phyloP scores from a whole-genome alignment of 768 basidiomycete genomes.

The Collybia mongolica region DNA sequence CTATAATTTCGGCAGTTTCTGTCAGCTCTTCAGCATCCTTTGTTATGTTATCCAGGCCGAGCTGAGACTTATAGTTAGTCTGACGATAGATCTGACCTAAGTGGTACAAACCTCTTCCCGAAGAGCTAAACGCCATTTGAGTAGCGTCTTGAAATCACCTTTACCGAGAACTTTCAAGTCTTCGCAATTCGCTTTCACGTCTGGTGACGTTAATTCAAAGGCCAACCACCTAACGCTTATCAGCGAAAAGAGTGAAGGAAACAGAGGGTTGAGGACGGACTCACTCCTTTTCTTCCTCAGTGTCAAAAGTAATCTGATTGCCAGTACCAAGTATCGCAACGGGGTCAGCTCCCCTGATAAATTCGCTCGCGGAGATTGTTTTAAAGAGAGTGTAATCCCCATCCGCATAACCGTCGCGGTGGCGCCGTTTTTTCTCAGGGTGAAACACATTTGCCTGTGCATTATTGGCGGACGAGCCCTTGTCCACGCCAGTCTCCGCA shows the following conservation, averaged over 20 bases:
- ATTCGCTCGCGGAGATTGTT: slow-evolving; percentile 64
- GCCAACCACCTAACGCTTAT: slow-evolving; percentile 61
- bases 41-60: slow-evolving; percentile 82
- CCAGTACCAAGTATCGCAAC: slow-evolving; percentile 73
- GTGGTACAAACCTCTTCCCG: slow-evolving; percentile 78
- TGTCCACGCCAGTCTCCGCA: slow-evolving; percentile 42
- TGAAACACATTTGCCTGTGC: slow-evolving; percentile 91
- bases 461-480: slow-evolving; percentile 60
- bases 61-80: slow-evolving; percentile 32
- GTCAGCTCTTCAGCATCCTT: slow-evolving; percentile 73
- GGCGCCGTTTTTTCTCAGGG: slow-evolving; percentile 92
- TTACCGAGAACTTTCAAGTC: slow-evolving; percentile 98
- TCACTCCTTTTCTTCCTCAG: slow-evolving; percentile 84
- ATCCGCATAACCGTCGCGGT: slow-evolving; percentile 93
- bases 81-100: neutral
- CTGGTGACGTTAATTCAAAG: slow-evolving; percentile 69
- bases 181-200: slow-evolving; percentile 79
- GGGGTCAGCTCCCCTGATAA: slow-evolving; percentile 70
- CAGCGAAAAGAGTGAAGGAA: slow-evolving; percentile 1
- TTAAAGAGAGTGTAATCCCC: slow-evolving; percentile 92
- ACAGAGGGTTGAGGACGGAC: slow-evolving; percentile 13
- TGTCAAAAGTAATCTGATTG: slow-evolving; percentile 75
- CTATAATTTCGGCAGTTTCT: slow-evolving; percentile 65
- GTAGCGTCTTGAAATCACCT: slow-evolving; percentile 90
- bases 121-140: slow-evolving; percentile 88